Evolutionary conservation across 192 early-diverging fungal genomes (phyloP), one percentile per base, ranked within the genome.

Genomic region (Globomyces pollinis-pini): DNA sequence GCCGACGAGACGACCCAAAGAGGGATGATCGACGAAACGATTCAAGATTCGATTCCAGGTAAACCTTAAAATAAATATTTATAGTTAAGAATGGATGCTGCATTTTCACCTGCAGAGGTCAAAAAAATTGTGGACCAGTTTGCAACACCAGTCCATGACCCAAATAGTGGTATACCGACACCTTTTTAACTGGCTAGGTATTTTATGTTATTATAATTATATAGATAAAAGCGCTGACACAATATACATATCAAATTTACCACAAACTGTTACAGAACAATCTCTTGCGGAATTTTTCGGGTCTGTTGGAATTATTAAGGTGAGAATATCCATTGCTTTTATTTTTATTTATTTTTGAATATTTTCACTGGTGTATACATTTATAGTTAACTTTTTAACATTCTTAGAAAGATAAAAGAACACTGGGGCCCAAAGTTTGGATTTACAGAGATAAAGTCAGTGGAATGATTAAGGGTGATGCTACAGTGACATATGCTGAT

Each of bases 401-500:
- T 2, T 12, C 24, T 23, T n/a, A 75, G 67, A 78, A 64, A 2
- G 86, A 88, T 66, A 80, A 78, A 50, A 82, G 78, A 52, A 74
- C 70, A 3, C 56, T 56, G n/a, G 69, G 72, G 26, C 80, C 84
- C 4, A 89, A 84, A 45, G 83, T 89, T 52, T 87, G 85, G 77
- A 73, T 89, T 38, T 89, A 89, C 57, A 61, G 61, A 28, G 86
- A 89, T 61, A 81, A 83, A 60, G 58, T 64, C 2, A 78, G 83
- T 0, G 76, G 78, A 11, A 29, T 63, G 32, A 81, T 85, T 11
- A 89, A 89, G 64, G 87, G 87, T 23, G 87, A 89, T 78, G 85
- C 85, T 7, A 89, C 86, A 15, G 65, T 89, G 12, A 88, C 86
- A 2, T 89, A 86, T 65, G 85, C 86, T 36, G 87, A 89, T 67